Conservation (phyloP, 1,284 basidiomycete genomes). For the Sporisorium scitamineum region DNA sequence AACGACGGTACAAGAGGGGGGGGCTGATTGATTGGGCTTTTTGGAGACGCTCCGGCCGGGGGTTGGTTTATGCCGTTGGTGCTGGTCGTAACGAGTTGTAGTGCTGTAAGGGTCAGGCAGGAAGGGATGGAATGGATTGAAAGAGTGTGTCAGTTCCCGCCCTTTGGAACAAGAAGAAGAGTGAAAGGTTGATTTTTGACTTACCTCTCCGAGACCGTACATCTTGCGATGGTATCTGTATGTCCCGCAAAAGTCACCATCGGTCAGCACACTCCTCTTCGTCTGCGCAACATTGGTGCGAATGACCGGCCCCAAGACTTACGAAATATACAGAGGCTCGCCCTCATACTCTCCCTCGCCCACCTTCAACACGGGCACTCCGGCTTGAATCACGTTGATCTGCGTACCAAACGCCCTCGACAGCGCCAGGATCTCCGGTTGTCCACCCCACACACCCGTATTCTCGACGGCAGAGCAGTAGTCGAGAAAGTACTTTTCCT, state of each 20-base stretch:
- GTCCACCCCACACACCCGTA: constrained; percentile 94
- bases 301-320: too few relatives aligned
- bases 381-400: constrained; percentile 91
- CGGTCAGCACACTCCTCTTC: too few relatives aligned
- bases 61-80: not conserved
- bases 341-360: constrained; percentile 76
- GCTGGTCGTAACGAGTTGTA: constrained; percentile 64
- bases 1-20: too few relatives aligned
- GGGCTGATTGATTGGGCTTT: too few relatives aligned
- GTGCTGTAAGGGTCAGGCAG: constrained; percentile 28
- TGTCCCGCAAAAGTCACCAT: not conserved
- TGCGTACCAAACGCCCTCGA: constrained; percentile 85
- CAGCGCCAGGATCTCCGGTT: constrained; percentile 93
- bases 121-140: not conserved
- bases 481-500: constrained; percentile 75
- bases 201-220: constrained; percentile 64
- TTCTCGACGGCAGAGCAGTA: constrained; percentile 86
- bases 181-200: not conserved
- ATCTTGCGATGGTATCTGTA: constrained; percentile 47
- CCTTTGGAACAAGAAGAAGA: too few relatives aligned
- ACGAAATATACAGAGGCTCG: constrained; percentile 56
- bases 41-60: too few relatives aligned
- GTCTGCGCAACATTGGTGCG: too few relatives aligned
- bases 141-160: not conserved
- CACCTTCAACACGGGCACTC: constrained; percentile 77